phyloP scores from a whole-genome alignment of 1,284 basidiomycete genomes.

The Ceratobasidium sp. region DNA sequence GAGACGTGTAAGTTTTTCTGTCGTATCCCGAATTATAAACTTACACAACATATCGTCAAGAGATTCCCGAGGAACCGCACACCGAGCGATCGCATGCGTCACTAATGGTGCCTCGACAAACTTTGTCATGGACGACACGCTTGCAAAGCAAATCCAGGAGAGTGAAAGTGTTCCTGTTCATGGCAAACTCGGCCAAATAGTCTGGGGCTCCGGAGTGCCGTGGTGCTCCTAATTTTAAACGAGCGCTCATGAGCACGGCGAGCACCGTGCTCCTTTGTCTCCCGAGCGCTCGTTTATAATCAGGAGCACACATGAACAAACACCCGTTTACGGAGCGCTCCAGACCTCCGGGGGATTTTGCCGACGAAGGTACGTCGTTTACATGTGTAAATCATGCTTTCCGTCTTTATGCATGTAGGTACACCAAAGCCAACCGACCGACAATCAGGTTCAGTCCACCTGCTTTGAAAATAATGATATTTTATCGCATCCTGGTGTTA shows the following conservation, averaged over 20 bases:
- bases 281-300: too few relatives aligned
- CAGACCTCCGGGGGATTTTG: too few relatives aligned
- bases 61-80: not conserved
- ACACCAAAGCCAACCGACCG: not conserved
- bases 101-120: constrained; percentile 7
- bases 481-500: not conserved
- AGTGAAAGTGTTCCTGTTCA: not conserved
- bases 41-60: too few relatives aligned
- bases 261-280: too few relatives aligned
- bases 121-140: not conserved
- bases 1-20: too few relatives aligned
- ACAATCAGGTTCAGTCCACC: not conserved
- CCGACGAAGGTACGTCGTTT: not conserved
- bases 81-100: constrained; percentile 2
- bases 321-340: too few relatives aligned
- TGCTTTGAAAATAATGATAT: not conserved
- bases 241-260: too few relatives aligned
- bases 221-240: too few relatives aligned
- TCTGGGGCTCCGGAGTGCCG: too few relatives aligned
- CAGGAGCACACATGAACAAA: too few relatives aligned
- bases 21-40: too few relatives aligned
- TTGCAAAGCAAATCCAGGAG: not conserved
- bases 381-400: constrained; percentile 18
- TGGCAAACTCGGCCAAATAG: not conserved
- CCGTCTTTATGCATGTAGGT: constrained; percentile 7